Evolutionary conservation across 176 grass and related monocot genomes (phyloP).

Genomic region (Triticum timopheevii): DNA sequence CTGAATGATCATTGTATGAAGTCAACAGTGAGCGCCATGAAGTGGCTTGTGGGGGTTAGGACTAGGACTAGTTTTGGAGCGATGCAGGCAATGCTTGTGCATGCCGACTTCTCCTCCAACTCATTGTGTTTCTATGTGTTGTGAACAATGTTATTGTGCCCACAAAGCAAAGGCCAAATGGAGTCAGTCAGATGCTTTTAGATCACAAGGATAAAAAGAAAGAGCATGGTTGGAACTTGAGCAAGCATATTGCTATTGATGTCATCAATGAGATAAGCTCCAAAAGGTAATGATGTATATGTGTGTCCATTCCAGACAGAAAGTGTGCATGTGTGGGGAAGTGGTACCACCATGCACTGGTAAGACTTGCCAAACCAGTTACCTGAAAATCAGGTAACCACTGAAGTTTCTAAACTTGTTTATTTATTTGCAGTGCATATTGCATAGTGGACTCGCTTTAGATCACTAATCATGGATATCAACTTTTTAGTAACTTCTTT

Average conservation of each 20-base stretch:
- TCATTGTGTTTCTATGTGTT: conserved; percentile 27
- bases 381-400: conserved; percentile 5
- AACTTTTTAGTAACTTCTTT: conserved; percentile 11
- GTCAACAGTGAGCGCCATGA: conserved; percentile 16
- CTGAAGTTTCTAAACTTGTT: conserved; percentile 22
- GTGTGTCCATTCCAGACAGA: conserved; percentile 20
- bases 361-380: conserved; percentile 30
- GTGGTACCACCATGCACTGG: conserved; percentile 25
- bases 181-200: conserved; percentile 20
- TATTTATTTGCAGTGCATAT: conserved; percentile 20
- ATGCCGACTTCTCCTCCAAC: conserved; percentile 33
- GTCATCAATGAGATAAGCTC: conserved; percentile 44
- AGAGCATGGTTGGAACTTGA: conserved; percentile 32
- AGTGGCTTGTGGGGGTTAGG: conserved; percentile 2
- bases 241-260: conserved; percentile 45
- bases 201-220: background rate
- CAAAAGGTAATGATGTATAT: conserved; percentile 6
- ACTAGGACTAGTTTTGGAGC: background rate
- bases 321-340: conserved; percentile 27
- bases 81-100: conserved; percentile 28
- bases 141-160: conserved; percentile 36
- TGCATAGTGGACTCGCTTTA: conserved; percentile 20
- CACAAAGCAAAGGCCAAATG: conserved; percentile 44
- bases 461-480: conserved; percentile 19
- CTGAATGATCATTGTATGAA: background rate